Evolutionary conservation across 2,329 filamentous ascomycete species (phyloP).

Genomic region (Stylonectria norvegica): DNA sequence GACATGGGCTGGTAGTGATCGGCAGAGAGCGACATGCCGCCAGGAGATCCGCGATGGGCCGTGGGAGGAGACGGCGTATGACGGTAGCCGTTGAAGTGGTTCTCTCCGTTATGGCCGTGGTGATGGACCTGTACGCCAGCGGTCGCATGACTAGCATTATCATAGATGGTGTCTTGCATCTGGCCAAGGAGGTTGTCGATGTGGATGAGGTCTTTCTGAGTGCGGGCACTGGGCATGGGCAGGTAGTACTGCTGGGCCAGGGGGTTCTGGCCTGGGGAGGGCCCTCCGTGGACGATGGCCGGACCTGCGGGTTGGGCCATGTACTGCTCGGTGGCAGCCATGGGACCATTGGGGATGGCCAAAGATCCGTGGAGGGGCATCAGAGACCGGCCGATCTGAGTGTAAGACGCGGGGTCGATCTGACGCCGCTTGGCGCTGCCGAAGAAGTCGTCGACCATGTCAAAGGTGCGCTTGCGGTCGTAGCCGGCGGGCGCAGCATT

Average conservation of each 20-base stretch:
- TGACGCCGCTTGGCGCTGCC: conserved; percentile 87
- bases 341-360: conserved; percentile 54
- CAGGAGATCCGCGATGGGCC: conserved; percentile 35
- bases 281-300: conserved; percentile 52
- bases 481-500: conserved; percentile 55
- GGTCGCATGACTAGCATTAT: conserved; percentile 80
- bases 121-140: conserved; percentile 74
- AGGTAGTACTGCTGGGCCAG: conserved; percentile 76
- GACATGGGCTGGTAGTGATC: conserved; percentile 42
- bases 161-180: conserved; percentile 94
- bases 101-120: conserved; percentile 70
- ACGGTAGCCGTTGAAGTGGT: conserved; percentile 56
- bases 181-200: conserved; percentile 94
- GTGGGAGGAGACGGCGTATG: conserved; percentile 53
- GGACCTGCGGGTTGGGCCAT: conserved; percentile 42
- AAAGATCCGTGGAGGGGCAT: conserved; percentile 74
- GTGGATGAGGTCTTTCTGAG: conserved; percentile 89
- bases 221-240: conserved; percentile 81
- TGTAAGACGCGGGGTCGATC: conserved; percentile 85
- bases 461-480: conserved; percentile 77
- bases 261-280: conserved; percentile 55
- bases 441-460: conserved; percentile 91
- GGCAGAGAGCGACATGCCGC: conserved; percentile 33
- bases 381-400: conserved; percentile 84
- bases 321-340: conserved; percentile 50